These are phyloP conservation scores for Nicotiana knightiana DNA, from an alignment of 257 asterid genomes.

Conservation along the genomic window DNA sequence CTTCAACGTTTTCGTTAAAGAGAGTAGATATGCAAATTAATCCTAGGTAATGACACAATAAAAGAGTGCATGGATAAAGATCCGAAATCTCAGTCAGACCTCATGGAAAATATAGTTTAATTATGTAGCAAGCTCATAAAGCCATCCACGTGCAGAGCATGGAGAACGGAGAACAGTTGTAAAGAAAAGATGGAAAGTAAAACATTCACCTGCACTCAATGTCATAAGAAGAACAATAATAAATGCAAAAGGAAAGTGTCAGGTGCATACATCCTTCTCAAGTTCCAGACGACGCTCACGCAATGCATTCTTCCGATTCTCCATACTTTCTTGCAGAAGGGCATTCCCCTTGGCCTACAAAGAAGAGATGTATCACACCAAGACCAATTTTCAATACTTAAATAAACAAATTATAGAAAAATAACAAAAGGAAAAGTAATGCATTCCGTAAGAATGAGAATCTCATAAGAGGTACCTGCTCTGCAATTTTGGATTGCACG, in stretches of 20 bases:
- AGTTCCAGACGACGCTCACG: constrained; percentile 64
- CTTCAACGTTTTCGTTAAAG: too few species aligned
- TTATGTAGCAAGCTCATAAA: not conserved
- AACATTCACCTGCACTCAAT: not conserved
- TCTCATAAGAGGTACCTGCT: constrained; percentile 42
- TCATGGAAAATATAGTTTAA: too few species aligned
- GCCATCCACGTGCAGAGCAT: not conserved
- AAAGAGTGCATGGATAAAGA: too few species aligned
- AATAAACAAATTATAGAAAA: not conserved
- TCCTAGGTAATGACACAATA: too few species aligned
- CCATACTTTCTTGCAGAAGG: constrained; percentile 51
- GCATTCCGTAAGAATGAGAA: not conserved
- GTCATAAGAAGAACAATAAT: not conserved
- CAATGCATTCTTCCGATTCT: constrained; percentile 57
- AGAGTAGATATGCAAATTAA: too few species aligned
- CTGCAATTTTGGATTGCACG: constrained; percentile 43
- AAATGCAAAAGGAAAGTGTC: not conserved
- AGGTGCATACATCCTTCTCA: constrained; percentile 64
- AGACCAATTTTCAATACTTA: constrained; percentile 7
- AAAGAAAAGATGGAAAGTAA: not conserved
- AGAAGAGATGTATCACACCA: not conserved
- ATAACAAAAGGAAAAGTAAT: not conserved
- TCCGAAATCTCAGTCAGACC: too few species aligned
- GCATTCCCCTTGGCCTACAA: constrained; percentile 50
- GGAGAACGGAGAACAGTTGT: too few species aligned